Base-by-base conservation (phyloP, 345 rosid species). In the Eucalyptus grandis region DNA sequence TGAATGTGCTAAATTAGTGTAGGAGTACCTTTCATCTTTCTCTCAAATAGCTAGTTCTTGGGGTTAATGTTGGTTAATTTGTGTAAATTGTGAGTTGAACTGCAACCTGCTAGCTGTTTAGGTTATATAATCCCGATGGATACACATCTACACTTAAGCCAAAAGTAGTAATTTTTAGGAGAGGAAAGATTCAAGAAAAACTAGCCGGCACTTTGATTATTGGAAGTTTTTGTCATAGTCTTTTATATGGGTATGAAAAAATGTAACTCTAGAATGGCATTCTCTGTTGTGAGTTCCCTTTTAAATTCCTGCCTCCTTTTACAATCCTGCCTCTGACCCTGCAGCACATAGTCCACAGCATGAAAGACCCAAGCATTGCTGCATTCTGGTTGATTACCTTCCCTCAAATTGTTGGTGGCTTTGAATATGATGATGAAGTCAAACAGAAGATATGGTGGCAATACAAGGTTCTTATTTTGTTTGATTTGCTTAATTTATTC, bases 331-430 rank as follows among this genome's bases (percentile, higher is more conserved):
- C 69, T 92, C 90, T 65, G 14, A 86, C 88, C 86, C 93, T 94
- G 91, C 97, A 97, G 99, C 99, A 97, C 92, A 96, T 97, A 81
- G 94, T 96, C 88, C 96, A 97, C 93, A 96, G 98, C 95, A 96
- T 97, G 99, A 96, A 94, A 89, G 99, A 97, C 90, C 98, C 99
- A 86, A 96, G 97, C 93, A 97, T 97, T 87, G 99, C 99, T 92
- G 96, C 97, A 69, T 97, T 97, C 94, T 97, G 99, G 98, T 92
- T 97, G 94, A 92, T 97, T 90, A 94, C 99, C 90, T 90, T 96
- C 86, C 99, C 99, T 89, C 98, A 96, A 89, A 89, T 96, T 87
- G 91, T 96, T 89, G 99, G 99, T 90, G 96, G 98, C 54, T 94
- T 96, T 89, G 94, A 96, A 31, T 94, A 94, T 87, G 99, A 97